Evolutionary conservation across 2,329 filamentous ascomycete species (phyloP), one percentile per base, ranked within the genome.

Genomic region (Elsinoe arachidis): DNA sequence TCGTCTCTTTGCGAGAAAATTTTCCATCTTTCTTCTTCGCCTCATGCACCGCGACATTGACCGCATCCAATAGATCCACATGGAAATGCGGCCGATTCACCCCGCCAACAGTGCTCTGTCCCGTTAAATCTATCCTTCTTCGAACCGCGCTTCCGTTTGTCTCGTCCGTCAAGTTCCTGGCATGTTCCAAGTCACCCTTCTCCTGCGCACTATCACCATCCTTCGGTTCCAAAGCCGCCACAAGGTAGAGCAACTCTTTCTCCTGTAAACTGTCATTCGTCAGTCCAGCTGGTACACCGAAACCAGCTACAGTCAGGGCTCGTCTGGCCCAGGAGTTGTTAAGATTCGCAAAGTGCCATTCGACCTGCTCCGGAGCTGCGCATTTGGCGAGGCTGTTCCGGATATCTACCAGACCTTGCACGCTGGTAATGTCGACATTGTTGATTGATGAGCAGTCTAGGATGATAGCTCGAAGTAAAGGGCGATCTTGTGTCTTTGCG

Each of bases 281-380:
- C 0, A 78, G 73, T 9, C 26, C 26, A 0, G 83, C 82, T 2
- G 90, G 90, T 68, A 87, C 90, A 1, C 92, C 92, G 67, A 97
- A 97, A 10, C 92, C 92, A 21, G 87, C 91, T 1, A 88, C 83
- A 2, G 86, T 86, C 41, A 97, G 83, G 3, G 89, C 91, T 33
- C 90, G 87, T 75, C 95, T 96, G 17, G 90, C 92, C 92, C 92
- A 96, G 58, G 88, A 82, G 76, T 93, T 96, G 74, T 86, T 90
- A 74, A 97, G 87, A 72, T 85, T 87, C 14, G 91, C 89, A 62
- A 97, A 86, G 72, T 97, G 93, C 91, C 92, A 97, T 69, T 96
- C 90, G 4, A 97, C 91, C 2, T 79, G 78, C 15, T 90, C 84
- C 0, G 92, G 92, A 0, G 86, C 72, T 0, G 90, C 82, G 68